Conservation (phyloP, 2,329 filamentous ascomycete species). For the Fusarium nodosum region DNA sequence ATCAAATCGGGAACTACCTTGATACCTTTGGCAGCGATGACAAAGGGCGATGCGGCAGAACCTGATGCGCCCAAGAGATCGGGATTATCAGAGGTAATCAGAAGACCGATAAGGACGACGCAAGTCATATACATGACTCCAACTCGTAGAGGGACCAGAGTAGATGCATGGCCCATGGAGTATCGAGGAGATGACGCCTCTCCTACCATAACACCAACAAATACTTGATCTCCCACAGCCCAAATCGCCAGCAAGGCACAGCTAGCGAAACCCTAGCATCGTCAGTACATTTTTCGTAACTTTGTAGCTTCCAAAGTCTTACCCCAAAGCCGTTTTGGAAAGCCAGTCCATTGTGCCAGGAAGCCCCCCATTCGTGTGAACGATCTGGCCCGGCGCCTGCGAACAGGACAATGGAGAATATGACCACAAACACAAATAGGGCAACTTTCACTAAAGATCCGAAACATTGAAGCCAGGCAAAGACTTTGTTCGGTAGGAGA, state of each 20-base stretch:
- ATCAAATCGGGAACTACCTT: slow-evolving; percentile 31
- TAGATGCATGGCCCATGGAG: slow-evolving; percentile 40
- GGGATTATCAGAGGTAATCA: slow-evolving; percentile 34
- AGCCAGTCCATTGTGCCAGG: slow-evolving; percentile 17
- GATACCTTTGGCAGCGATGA: slow-evolving; percentile 33
- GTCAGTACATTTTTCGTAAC: not conserved
- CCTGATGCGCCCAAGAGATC: slow-evolving; percentile 34
- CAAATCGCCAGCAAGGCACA: slow-evolving; percentile 39
- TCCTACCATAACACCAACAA: slow-evolving; percentile 45
- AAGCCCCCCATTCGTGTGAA: slow-evolving; percentile 14
- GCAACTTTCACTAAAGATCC: slow-evolving; percentile 38
- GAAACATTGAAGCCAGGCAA: slow-evolving; percentile 41
- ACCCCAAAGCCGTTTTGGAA: slow-evolving; percentile 40
- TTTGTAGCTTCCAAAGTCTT: not conserved
- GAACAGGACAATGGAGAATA: slow-evolving; percentile 27
- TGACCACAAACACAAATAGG: slow-evolving; percentile 37
- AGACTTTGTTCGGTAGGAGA: slow-evolving; percentile 30
- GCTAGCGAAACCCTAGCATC: slow-evolving; percentile 36
- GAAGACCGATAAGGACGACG: slow-evolving; percentile 37
- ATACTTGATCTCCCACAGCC: slow-evolving; percentile 44
- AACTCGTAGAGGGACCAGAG: slow-evolving; percentile 40
- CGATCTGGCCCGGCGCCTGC: slow-evolving; percentile 32
- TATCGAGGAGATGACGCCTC: slow-evolving; percentile 38
- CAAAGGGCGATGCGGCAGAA: slow-evolving; percentile 38
- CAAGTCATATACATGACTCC: slow-evolving; percentile 41